Percentiles rank a stretch among this genome's conserved stretches.
phyloP scores from a whole-genome alignment of 106 monocot species.

The Acorus calamus region DNA sequence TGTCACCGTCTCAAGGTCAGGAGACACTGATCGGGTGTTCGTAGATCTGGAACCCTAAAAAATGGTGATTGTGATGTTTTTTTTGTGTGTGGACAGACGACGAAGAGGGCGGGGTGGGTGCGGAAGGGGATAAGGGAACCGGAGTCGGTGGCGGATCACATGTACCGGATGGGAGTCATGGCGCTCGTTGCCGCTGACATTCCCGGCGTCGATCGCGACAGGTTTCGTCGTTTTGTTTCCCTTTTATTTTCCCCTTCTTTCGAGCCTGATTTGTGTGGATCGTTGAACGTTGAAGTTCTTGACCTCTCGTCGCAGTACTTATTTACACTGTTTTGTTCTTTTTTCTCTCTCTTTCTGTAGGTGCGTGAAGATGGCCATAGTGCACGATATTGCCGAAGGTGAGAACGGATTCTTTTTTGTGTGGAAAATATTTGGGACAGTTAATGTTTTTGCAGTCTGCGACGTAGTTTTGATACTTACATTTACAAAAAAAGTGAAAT shows the following conservation, averaged over 20 bases:
- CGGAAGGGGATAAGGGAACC: constrained; percentile 57
- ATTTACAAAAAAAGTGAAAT: no score
- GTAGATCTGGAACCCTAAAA: neutral
- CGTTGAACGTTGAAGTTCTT: no score
- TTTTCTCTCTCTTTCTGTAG: constrained; percentile 7
- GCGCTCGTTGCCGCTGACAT: constrained; percentile 50
- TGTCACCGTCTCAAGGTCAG: constrained; percentile 70
- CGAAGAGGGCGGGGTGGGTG: constrained; percentile 91
- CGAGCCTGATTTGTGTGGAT: neutral
- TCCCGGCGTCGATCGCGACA: constrained; percentile 69
- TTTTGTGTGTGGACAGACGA: constrained; percentile 32
- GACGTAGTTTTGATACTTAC: no score
- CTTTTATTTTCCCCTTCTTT: neutral
- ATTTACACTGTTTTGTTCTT: neutral
- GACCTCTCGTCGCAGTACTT: neutral
- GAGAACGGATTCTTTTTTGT: neutral
- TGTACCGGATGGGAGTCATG: constrained; percentile 98
- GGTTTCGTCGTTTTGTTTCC: constrained; percentile 25
- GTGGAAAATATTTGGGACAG: no score
- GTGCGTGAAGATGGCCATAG: constrained; percentile 88
- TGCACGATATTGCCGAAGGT: constrained; percentile 93
- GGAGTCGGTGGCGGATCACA: constrained; percentile 97
- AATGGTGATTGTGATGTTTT: neutral
- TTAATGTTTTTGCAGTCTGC: no score
- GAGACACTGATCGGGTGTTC: neutral